These are phyloP conservation scores for Botryotinia globosa DNA, from an alignment of 2,329 filamentous ascomycete species.

Conservation along the genomic window DNA sequence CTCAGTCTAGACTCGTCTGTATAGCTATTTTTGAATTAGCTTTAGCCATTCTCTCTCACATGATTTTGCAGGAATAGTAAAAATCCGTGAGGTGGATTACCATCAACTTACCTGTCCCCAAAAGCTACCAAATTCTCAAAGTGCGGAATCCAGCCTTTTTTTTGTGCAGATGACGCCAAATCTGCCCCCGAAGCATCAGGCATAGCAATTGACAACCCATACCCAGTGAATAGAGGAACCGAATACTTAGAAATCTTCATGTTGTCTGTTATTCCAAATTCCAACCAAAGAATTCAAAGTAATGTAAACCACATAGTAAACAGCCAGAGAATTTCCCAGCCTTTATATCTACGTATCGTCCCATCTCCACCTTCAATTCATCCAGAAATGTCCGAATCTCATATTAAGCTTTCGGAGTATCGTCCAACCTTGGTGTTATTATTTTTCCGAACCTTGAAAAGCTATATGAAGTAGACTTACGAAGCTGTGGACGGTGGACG, in stretches of 20 bases:
- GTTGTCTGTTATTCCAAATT: background rate
- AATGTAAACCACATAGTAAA: background rate
- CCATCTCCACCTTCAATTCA: slow-evolving; percentile 2
- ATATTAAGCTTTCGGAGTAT: background rate
- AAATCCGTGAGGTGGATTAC: background rate
- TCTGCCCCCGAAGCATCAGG: background rate
- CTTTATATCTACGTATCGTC: background rate
- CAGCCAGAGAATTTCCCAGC: background rate
- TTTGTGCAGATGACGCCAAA: background rate
- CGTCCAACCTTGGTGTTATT: background rate
- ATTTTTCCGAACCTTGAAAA: background rate
- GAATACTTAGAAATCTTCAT: slow-evolving; percentile 10
- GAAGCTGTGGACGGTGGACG: background rate
- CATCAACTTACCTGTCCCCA: slow-evolving; percentile 59
- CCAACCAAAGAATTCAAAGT: background rate
- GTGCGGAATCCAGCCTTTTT: slow-evolving; percentile 39
- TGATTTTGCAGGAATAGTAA: background rate
- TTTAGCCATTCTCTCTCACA: background rate
- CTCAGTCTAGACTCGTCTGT: slow-evolving; percentile 67
- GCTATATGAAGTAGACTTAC: background rate
- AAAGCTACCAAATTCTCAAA: slow-evolving; percentile 67
- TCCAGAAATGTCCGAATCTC: background rate
- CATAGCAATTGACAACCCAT: background rate
- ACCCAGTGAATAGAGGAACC: background rate
- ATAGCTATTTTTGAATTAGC: slow-evolving; percentile 46